Evolutionary conservation across 345 rosid species (phyloP), one percentile per base, ranked within the genome.

Genomic region (Eucalyptus polyanthemos): DNA sequence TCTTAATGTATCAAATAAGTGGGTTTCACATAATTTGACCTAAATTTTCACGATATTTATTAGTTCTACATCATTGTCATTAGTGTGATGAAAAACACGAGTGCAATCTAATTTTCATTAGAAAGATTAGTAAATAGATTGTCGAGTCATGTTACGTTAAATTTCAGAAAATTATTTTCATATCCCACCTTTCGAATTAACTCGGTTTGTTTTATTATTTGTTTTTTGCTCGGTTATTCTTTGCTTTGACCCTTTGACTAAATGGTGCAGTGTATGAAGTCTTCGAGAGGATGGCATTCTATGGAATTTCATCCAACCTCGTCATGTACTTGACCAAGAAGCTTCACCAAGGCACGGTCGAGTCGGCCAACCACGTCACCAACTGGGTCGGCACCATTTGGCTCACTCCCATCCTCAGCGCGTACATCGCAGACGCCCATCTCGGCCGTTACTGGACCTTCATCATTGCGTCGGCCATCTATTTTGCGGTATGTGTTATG

Each of bases 381-480:
- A 97, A 98, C 83, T 98, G 98, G 99, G 97, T 95, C 5, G 99
- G 99, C 53, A 96, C 99, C 62, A 92, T 92, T 65, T 97, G 96
- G 97, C 89, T 97, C 90, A 95, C 99, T 54, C 99, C 99, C 0
- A 89, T 97, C 88, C 88, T 97, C 50, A 98, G 99, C 17, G 99
- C 98, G 15, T 98, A 98, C 37, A 91, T 98, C 2, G 99, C 98
- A 0, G 99, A 98, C 47, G 97, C 99, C 67, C 95, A 93, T 90
- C 95, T 97, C 14, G 99, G 99, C 42, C 99, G 99, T 4, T 98
- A 97, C 67, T 90, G 95, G 95, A 97, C 98, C 80, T 97, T 98
- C 86, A 45, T 95, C 86, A 80, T 93, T 42, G 93, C 97, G 17
- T 92, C 91, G 47, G 9, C 81, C 11, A 93, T 98, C 88, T 98